Evolutionary conservation across 352 stramenopile genomes (phyloP), one percentile per base, ranked within the genome.

Genomic region (Stephanocyclus meneghinianus): DNA sequence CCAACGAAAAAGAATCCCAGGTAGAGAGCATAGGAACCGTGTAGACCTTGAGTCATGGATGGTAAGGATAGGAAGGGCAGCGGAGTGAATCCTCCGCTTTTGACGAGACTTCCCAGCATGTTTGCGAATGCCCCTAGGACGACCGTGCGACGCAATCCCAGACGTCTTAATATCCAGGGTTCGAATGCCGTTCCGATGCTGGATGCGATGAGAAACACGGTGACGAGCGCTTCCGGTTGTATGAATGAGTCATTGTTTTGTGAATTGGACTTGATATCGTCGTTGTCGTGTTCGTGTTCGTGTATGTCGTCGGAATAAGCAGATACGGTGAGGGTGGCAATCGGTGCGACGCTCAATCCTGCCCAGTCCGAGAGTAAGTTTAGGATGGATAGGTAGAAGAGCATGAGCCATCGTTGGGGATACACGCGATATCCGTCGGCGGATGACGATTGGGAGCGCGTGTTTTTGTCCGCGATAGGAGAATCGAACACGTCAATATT

Each of bases 281-380:
- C 15, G 3, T 56, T 40, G 30, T 26, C 1, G 21, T 26, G 21
- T 0, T 26, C 21, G 21, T 26, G 21, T 0, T 26, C 21, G 21
- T 26, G 21, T 26, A 26, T 26, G 21, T 26, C 21, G 3, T 56
- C 51, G 30, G 40, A 53, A 40, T 80, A 80, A 1, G 64, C 72
- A n/a, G 55, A 65, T 13, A 83, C 65, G 11, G 85, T 90, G 5
- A 92, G 61, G 0, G 89, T 69, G 11, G 87, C 81, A 71, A 92
- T 92, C 1, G 87, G 87, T 15, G 87, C 87, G 8, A 92, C 87
- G 48, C 76, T 87, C 18, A 91, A 85, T 44, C 87, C 90, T 11
- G 85, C 87, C 87, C 87, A 92, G 56, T 92, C 87, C 0, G 83
- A 91, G 21, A 92, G 65, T 8, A 92, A 76, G 65, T 92, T 91